Base-by-base conservation (phyloP, 768 basidiomycete species). In the Auriscalpium orientale region DNA sequence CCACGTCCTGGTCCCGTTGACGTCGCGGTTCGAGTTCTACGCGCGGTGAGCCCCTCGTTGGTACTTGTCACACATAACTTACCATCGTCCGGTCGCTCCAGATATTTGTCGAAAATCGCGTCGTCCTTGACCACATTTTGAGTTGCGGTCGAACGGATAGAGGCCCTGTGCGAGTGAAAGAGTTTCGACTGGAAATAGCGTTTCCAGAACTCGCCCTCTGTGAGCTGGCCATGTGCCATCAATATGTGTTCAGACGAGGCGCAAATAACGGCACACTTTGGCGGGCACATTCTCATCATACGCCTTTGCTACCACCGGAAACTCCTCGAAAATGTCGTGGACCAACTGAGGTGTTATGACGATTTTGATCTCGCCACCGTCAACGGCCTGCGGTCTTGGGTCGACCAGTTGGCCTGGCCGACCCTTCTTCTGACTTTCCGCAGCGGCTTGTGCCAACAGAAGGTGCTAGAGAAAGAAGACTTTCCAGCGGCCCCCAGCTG, bases 41-140 rank as follows among this genome's bases (percentile, higher is more conserved):
- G 55, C 44, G 28, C 48, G 35, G 15, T 47, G 7, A 60, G n/a
- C 18, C 40, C 36, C n/a, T 40, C n/a, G 12, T 9, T 4, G 18
- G 34, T 9, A 33, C 6, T 15, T 28, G 16, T n/a, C 33, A 33
- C 8, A 22, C 11, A 50, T 47, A 22, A 67, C 81, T 38, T 64
- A 92, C 92, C 92, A 67, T 98, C 93, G 64, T 99, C 97, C 37
- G 94, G 92, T 65, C 84, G 88, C 69, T 95, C 93, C n/a, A 99
- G 73, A 69, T 98, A 99, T 63, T 87, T 84, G 76, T 98, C 95
- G 62, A 99, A 91, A 54, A 98, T 94, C 0, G 88, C 80, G 66
- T 99, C 97, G 50, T 89, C 89, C 69, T 90, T 89, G 54, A 91
- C 87, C 8, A 90, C 84, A 64, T 89, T 86, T 63, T 89, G 90